Evolutionary conservation across 495 filamentous ascomycete species (phyloP).

Genomic region (Recurvomyces mirabilis): DNA sequence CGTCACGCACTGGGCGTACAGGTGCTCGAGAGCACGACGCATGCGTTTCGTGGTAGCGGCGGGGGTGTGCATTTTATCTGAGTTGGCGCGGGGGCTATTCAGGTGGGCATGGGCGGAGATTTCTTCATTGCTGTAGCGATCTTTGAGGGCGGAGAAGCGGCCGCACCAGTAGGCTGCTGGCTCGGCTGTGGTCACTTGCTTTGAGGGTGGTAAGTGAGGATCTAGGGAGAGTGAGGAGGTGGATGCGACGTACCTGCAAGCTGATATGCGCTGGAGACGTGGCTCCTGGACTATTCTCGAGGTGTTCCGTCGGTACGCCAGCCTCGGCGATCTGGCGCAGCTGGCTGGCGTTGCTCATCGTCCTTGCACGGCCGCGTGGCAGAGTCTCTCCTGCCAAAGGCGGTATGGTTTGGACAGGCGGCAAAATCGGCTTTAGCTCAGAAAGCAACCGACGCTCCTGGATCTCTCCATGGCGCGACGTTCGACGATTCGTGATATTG

Average conservation of each 20-base stretch:
- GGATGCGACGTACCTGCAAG: neutral
- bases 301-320: neutral
- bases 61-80: conserved; percentile 14
- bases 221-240: neutral
- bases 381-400: conserved; percentile 1
- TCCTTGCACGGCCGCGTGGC: neutral
- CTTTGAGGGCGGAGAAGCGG: conserved; percentile 15
- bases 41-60: conserved; percentile 13
- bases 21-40: conserved; percentile 16
- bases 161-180: conserved; percentile 19
- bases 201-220: neutral
- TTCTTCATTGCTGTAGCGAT: conserved; percentile 22
- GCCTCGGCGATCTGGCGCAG: neutral
- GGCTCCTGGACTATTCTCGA: neutral
- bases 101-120: conserved; percentile 2
- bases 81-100: neutral
- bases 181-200: conserved; percentile 2
- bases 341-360: neutral
- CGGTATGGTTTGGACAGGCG: conserved; percentile 4
- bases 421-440: conserved; percentile 2
- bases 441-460: conserved; percentile 16
- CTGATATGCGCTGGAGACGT: neutral
- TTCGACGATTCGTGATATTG: conserved; percentile 7
- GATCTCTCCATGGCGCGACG: conserved; percentile 14
- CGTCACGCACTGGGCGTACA: conserved; percentile 14